Evolutionary conservation across 2,329 filamentous ascomycete genomes (phyloP).

Genomic region (Aspergillus candidus): DNA sequence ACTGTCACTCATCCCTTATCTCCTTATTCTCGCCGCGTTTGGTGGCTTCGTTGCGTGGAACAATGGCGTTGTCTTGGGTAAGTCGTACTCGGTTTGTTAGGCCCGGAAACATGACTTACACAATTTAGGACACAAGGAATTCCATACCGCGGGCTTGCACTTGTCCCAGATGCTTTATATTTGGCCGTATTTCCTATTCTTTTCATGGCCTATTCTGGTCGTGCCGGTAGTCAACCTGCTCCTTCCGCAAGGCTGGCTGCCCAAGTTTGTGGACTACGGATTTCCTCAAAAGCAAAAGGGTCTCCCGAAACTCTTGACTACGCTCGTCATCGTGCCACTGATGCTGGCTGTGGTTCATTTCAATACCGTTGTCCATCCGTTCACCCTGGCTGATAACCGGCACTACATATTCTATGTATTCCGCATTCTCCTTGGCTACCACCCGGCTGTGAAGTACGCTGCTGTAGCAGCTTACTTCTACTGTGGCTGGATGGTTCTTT

Average conservation of each 20-base stretch:
- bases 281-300: conserved; percentile 26
- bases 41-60: conserved; percentile 76
- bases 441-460: conserved; percentile 58
- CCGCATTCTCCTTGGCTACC: conserved; percentile 67
- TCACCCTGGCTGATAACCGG: conserved; percentile 90
- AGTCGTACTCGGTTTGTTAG: conserved; percentile 13
- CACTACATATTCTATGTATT: conserved; percentile 98
- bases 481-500: conserved; percentile 63
- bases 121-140: conserved; percentile 75
- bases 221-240: conserved; percentile 45
- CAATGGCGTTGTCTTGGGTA: conserved; percentile 82
- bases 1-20: conserved; percentile 43
- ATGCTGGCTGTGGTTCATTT: conserved; percentile 56
- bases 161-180: conserved; percentile 91
- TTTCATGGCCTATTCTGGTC: conserved; percentile 72
- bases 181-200: conserved; percentile 84
- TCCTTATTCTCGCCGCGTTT: conserved; percentile 63
- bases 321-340: conserved; percentile 31
- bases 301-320: conserved; percentile 36
- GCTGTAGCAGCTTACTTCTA: conserved; percentile 65
- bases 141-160: conserved; percentile 85
- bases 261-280: conserved; percentile 29
- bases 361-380: conserved; percentile 94
- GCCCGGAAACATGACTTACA: conserved; percentile 1
- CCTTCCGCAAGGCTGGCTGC: conserved; percentile 28